Evolutionary conservation across 2,329 filamentous ascomycete genomes (phyloP), one percentile per base, ranked within the genome.

Genomic region (Diaporthe nobilis): DNA sequence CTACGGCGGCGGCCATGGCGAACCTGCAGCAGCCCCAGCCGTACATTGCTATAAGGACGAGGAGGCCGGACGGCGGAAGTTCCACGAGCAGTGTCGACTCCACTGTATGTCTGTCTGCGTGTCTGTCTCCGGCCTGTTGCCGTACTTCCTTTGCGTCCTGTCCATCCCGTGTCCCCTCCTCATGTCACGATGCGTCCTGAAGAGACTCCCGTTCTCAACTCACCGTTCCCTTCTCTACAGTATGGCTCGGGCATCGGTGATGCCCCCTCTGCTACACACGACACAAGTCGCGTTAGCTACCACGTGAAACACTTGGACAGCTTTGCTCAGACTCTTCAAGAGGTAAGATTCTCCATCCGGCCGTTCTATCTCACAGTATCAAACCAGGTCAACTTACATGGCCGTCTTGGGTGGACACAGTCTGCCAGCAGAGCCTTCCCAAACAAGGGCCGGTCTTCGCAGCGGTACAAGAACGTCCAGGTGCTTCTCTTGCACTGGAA

Each of bases 401-500:
- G 57, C 76, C 74, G 73, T 77, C 77, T 15, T 71, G 60, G 53
- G 77, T 67, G 4, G 25, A 58, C 68, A 28, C 79, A 90, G 88
- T 91, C 89, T 53, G 89, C 89, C 53, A 83, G 84, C 49, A 85
- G 89, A 77, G 89, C 88, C 28, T 91, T 91, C 80, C 90, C 90
- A 9, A 91, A 91, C 79, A 86, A 85, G 60, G 88, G 88, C 49
- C 85, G 85, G 72, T 81, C 86, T 9, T 87, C 87, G 13, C 89
- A 90, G 78, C 85, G 90, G 74, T 92, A 91, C 81, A 86, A 84
- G 75, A 90, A 89, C 71, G 89, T 91, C 4, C 86, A 90, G 73
- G 86, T 86, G 3, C 83, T 91, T 25, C 83, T 91, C 53, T 82
- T 91, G 34, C 88, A 91, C 80, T 91, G 90, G 90, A 87, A 86